Base-by-base conservation (phyloP, 139 green algal species). In the Haematococcus lacustris region DNA sequence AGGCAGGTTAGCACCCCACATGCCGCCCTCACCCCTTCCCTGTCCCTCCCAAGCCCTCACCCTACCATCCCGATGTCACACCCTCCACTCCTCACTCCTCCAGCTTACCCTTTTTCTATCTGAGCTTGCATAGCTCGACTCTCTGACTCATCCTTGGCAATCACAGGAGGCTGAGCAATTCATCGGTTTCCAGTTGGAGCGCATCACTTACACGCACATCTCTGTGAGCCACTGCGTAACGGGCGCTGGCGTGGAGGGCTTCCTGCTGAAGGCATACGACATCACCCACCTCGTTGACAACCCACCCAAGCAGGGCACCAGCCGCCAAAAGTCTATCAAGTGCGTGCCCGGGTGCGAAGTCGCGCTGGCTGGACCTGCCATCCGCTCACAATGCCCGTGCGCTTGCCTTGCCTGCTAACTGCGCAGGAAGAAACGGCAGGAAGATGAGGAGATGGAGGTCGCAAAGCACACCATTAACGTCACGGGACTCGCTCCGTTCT, bases 141-240 rank as follows among this genome's bases (percentile, higher is more conserved):
- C n/a, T n/a, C n/a, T n/a, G n/a, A n/a, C n/a, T n/a, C n/a, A n/a
- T n/a, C n/a, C n/a, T n/a, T n/a, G n/a, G 30, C 60, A 67, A 30
- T 28, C 64, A 35, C 64, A 72, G 67, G 51, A 76, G 50, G 38
- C 30, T 2, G 78, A 84, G 51, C 78, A 84, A 67, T 84, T 80
- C 34, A 37, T 72, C 9, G 78, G 74, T n/a, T 76, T 84, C 51
- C 41, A 76, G 71, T 59, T 84, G 38, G 57, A 84, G 43, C 71
- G 78, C 47, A 78, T 80, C 73, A 63, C 34, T 17, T 72, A 73
- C 66, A 26, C 59, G 66, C 39, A 75, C 39, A 64, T 53, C 1
- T 71, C 60, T 28, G 65, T 76, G 65, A 30, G 75, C 43, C 47
- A 77, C 59, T 60, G 7, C 35, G 35, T 59, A 13, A 76, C 70